Percentiles rank a stretch among this genome's conserved stretches.
Conservation (phyloP, 148 eudicot genomes). For the Cornus kousa region DNA sequence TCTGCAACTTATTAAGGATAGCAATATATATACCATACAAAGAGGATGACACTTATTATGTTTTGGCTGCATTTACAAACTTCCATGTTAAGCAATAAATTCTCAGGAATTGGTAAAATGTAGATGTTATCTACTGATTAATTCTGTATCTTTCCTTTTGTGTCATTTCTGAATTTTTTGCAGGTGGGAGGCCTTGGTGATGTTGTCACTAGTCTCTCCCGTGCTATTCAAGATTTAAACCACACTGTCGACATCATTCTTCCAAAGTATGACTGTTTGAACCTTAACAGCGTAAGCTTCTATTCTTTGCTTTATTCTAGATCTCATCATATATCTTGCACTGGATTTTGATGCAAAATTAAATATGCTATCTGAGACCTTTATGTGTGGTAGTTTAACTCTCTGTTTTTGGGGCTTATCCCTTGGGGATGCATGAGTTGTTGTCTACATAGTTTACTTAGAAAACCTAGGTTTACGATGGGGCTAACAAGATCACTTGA, state of each 20-base stretch:
- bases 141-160: not conserved
- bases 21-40: not conserved
- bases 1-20: not conserved
- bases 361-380: not conserved
- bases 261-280: constrained; percentile 93
- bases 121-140: not conserved
- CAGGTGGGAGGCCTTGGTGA: constrained; percentile 99
- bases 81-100: not conserved
- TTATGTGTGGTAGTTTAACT: not conserved
- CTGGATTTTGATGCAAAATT: not conserved
- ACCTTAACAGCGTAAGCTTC: constrained; percentile 72
- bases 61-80: not conserved
- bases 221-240: constrained; percentile 94
- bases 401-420: not conserved
- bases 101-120: not conserved
- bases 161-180: constrained; percentile 19
- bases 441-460: not conserved
- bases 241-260: constrained; percentile 82
- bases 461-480: not conserved
- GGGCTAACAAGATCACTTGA: not conserved
- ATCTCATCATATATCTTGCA: not conserved
- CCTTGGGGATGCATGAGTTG: not conserved
- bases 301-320: constrained; percentile 11
- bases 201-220: constrained; percentile 96
- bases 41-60: not conserved